These are phyloP conservation scores for Parasitella parasitica DNA, from an alignment of 371 early-diverging fungal species.

Conservation along the genomic window DNA sequence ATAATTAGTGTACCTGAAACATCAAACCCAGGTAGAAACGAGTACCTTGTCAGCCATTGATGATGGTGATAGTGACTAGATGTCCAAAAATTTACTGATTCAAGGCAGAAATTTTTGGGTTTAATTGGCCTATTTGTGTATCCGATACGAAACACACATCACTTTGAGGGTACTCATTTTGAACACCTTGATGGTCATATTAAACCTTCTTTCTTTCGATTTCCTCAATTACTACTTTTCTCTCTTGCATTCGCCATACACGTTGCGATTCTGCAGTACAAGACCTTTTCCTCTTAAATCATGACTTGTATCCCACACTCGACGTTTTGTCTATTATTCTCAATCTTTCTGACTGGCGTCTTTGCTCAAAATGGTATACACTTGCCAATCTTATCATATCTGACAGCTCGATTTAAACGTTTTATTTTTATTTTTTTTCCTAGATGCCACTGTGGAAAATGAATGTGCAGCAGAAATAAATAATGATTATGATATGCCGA, in stretches of 20 bases:
- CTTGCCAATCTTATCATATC: not conserved
- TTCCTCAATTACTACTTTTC: constrained; percentile 6
- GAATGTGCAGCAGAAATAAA: constrained; percentile 18
- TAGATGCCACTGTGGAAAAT: not conserved
- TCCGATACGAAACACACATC: constrained; percentile 12
- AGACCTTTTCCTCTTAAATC: not conserved
- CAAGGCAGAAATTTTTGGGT: constrained; percentile 21
- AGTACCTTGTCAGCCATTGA: constrained; percentile 4
- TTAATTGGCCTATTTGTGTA: constrained; percentile 14
- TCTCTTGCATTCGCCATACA: not conserved
- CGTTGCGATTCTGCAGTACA: not conserved
- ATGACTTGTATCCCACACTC: not conserved
- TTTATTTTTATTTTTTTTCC: not conserved
- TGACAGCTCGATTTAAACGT: not conserved
- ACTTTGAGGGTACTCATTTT: constrained; percentile 21
- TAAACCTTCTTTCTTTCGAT: not conserved
- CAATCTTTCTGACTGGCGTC: not conserved
- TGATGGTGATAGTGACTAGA: not conserved
- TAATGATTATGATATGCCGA: constrained; percentile 23
- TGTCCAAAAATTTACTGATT: not conserved
- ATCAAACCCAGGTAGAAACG: not conserved
- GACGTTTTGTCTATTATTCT: not conserved
- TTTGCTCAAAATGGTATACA: constrained; percentile 11
- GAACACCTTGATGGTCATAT: constrained; percentile 5
- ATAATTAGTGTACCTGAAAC: not conserved